These are phyloP conservation scores for Tremellales sp. DNA, from an alignment of 1,284 basidiomycete species.

Conservation along the genomic window DNA sequence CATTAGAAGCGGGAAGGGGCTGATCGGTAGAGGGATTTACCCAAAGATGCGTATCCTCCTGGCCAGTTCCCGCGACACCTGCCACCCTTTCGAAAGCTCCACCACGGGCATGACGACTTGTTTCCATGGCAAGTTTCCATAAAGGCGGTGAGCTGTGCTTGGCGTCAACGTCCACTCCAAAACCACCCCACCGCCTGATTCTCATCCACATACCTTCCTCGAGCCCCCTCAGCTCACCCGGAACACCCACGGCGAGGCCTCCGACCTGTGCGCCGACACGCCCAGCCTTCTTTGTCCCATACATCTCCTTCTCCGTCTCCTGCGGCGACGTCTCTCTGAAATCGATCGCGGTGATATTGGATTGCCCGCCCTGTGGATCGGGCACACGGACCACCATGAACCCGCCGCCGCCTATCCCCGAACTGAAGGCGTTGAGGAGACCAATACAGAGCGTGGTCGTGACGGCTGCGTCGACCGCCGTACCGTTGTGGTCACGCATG, in stretches of 20 bases:
- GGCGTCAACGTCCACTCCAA: not conserved
- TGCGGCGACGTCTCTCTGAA: constrained; percentile 84
- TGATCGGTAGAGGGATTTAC: not conserved
- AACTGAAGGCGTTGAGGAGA: constrained; percentile 83
- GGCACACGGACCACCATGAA: constrained; percentile 86
- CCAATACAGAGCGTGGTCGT: constrained; percentile 77
- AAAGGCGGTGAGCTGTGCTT: constrained; percentile 37
- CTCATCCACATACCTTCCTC: constrained; percentile 47
- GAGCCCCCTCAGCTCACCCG: constrained; percentile 80
- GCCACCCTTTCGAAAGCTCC: constrained; percentile 69
- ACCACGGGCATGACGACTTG: constrained; percentile 71
- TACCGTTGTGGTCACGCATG: constrained; percentile 71
- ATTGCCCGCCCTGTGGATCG: constrained; percentile 10
- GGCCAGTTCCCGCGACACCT: constrained; percentile 68
- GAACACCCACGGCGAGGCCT: constrained; percentile 76
- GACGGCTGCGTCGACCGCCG: constrained; percentile 84
- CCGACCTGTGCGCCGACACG: constrained; percentile 68
- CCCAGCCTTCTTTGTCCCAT: constrained; percentile 59
- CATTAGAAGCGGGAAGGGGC: constrained; percentile 41
- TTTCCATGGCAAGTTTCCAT: constrained; percentile 64
- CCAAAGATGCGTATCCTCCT: constrained; percentile 62
- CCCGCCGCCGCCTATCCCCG: constrained; percentile 81
- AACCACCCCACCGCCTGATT: not conserved
- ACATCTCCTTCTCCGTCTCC: constrained; percentile 72
- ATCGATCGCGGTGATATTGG: constrained; percentile 61